Percentiles rank a stretch among this genome's conserved stretches.
Evolutionary conservation across 805 yeast species (phyloP).

Genomic region (Candida tammaniensis): DNA sequence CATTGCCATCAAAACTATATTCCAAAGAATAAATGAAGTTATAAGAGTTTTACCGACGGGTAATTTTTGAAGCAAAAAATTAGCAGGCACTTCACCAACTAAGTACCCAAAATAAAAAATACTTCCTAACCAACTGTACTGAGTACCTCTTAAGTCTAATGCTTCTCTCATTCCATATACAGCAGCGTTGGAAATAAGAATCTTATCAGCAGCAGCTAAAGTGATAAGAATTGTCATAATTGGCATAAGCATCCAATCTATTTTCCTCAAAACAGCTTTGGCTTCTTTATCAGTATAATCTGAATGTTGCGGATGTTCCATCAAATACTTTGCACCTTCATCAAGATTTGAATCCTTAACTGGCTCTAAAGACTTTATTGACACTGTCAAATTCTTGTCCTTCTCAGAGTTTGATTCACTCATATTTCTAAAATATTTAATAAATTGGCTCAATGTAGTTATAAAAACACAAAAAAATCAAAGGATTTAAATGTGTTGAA

Average conservation of each 20-base stretch:
- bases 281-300: slow-evolving; percentile 16
- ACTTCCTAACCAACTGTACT: slow-evolving; percentile 40
- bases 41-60: slow-evolving; percentile 37
- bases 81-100: slow-evolving; percentile 32
- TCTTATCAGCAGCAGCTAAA: slow-evolving; percentile 30
- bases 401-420: slow-evolving; percentile 2
- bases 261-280: slow-evolving; percentile 17
- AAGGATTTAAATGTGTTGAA: too few species aligned
- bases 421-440: background rate
- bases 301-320: slow-evolving; percentile 21
- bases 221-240: slow-evolving; percentile 23
- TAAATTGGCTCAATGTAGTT: too few species aligned
- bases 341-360: slow-evolving; percentile 10
- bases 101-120: slow-evolving; percentile 48
- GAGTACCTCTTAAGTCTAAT: slow-evolving; percentile 23
- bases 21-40: slow-evolving; percentile 32
- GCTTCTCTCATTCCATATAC: slow-evolving; percentile 35
- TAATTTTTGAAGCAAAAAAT: slow-evolving; percentile 32
- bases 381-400: slow-evolving; percentile 6
- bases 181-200: slow-evolving; percentile 22
- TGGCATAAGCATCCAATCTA: slow-evolving; percentile 24
- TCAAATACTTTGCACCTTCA: slow-evolving; percentile 20
- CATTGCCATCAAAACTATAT: slow-evolving; percentile 40
- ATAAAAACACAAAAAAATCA: too few species aligned
- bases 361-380: slow-evolving; percentile 4